Evolutionary conservation across 2,329 filamentous ascomycete species (phyloP).

Genomic region (Aspergillus fischeri): DNA sequence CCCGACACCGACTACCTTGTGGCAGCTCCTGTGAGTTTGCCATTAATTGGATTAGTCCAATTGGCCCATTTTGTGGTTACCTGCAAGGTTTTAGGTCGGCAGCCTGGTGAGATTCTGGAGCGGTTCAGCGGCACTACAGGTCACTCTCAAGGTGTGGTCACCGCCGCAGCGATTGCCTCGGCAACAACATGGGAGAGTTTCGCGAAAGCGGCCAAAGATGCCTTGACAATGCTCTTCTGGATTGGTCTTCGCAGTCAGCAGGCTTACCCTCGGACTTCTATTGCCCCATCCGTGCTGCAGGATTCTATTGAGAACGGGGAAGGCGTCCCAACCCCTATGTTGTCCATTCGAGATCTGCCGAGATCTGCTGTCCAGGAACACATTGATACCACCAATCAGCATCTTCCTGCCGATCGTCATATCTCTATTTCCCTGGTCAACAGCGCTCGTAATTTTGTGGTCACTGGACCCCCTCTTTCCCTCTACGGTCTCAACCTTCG

Average conservation of each 20-base stretch:
- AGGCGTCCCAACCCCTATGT: constrained; percentile 93
- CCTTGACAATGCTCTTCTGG: constrained; percentile 95
- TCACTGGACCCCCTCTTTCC: constrained; percentile 92
- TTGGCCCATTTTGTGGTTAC: constrained; percentile 93
- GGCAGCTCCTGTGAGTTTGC: constrained; percentile 91
- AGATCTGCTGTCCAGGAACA: constrained; percentile 88
- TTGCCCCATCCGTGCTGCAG: constrained; percentile 84
- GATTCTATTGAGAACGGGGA: constrained; percentile 94
- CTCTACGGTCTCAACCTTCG: constrained; percentile 94
- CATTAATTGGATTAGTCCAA: constrained; percentile 92
- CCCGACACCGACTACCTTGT: constrained; percentile 93
- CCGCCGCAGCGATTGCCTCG: constrained; percentile 85
- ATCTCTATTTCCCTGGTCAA: constrained; percentile 95
- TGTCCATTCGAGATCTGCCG: constrained; percentile 92
- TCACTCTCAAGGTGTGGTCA: constrained; percentile 94
- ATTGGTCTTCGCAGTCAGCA: constrained; percentile 96
- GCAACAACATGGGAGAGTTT: constrained; percentile 93
- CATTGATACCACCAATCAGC: constrained; percentile 94
- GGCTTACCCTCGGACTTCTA: constrained; percentile 89
- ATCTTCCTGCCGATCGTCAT: constrained; percentile 86
- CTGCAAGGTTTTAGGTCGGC: constrained; percentile 83
- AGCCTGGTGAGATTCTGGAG: constrained; percentile 83
- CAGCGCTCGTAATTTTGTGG: constrained; percentile 93
- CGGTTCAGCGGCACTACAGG: constrained; percentile 84
- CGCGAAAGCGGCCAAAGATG: constrained; percentile 70